Evolutionary conservation across 2,329 filamentous ascomycete genomes (phyloP).

Genomic region (Zasmidium citrigriseum): DNA sequence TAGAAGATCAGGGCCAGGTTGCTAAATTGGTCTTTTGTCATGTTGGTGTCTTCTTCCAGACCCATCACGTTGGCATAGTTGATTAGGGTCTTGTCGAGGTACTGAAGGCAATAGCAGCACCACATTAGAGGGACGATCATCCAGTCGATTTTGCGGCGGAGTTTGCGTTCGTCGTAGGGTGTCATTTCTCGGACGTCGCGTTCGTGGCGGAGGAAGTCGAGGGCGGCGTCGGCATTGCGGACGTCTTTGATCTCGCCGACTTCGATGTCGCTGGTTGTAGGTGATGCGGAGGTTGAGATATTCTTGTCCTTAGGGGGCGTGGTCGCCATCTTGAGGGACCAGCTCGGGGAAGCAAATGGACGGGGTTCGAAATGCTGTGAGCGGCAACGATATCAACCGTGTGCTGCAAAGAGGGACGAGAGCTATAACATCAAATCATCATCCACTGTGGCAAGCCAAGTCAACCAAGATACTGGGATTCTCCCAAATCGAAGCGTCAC

Average conservation of each 20-base stretch:
- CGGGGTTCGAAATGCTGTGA: too few species aligned
- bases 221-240: conserved; percentile 32
- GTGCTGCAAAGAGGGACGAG: too few species aligned
- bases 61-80: conserved; percentile 47
- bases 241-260: conserved; percentile 31
- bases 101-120: conserved; percentile 42
- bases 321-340: background rate
- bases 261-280: conserved; percentile 9
- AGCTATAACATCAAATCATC: too few species aligned
- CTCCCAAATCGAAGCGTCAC: too few species aligned
- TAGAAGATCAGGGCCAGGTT: conserved; percentile 40
- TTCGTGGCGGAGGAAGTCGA: conserved; percentile 33
- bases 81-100: conserved; percentile 43
- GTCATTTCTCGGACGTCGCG: conserved; percentile 29
- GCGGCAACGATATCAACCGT: too few species aligned
- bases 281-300: conserved; percentile 14
- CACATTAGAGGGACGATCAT: conserved; percentile 45
- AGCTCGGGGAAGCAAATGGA: too few species aligned
- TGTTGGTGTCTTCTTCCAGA: conserved; percentile 37
- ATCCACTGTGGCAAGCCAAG: too few species aligned
- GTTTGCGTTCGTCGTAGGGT: conserved; percentile 25
- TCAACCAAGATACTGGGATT: too few species aligned
- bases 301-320: conserved; percentile 24
- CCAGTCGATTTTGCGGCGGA: conserved; percentile 41
- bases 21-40: conserved; percentile 39